phyloP scores from a whole-genome alignment of 306 rosid species.

The Fragaria vesca region DNA sequence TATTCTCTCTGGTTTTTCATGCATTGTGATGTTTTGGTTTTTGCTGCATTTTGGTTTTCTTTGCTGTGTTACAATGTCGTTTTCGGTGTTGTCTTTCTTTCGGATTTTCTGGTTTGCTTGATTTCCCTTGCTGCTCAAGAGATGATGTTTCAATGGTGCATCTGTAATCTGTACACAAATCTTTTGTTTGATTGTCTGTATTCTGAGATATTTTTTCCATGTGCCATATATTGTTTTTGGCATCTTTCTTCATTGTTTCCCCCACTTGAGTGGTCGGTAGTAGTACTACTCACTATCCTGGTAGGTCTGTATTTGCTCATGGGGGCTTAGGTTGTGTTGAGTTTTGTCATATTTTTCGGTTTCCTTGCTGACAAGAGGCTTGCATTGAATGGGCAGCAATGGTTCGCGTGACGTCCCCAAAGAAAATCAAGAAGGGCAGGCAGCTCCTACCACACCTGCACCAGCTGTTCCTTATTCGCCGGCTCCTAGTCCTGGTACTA shows the following conservation, averaged over 20 bases:
- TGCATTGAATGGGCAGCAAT: slow-evolving; percentile 51
- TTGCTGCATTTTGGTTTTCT: not conserved
- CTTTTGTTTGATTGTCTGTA: slow-evolving; percentile 12
- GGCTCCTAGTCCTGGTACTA: slow-evolving; percentile 4
- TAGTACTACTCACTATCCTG: slow-evolving; percentile 1
- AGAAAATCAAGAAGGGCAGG: slow-evolving; percentile 32
- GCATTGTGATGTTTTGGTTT: not conserved
- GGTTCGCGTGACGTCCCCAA: slow-evolving; percentile 32
- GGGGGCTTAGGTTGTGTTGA: not conserved
- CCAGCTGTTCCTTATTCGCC: not conserved
- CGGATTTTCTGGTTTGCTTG: not conserved
- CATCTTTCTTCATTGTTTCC: not conserved
- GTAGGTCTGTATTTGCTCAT: slow-evolving; percentile 23
- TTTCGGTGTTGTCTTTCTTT: not conserved
- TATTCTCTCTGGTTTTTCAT: slow-evolving; percentile 6
- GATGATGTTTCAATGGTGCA: slow-evolving; percentile 20
- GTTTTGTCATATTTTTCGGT: slow-evolving; percentile 33
- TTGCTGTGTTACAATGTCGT: slow-evolving; percentile 1
- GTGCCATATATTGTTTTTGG: slow-evolving; percentile 14
- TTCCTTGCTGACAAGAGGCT: slow-evolving; percentile 34
- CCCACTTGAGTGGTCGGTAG: slow-evolving; percentile 1
- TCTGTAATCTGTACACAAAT: not conserved
- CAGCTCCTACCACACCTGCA: not conserved
- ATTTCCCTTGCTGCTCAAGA: not conserved
- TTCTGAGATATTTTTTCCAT: slow-evolving; percentile 26